Evolutionary conservation across 768 basidiomycete genomes (phyloP).

Genomic region (Termitomyces sp.): DNA sequence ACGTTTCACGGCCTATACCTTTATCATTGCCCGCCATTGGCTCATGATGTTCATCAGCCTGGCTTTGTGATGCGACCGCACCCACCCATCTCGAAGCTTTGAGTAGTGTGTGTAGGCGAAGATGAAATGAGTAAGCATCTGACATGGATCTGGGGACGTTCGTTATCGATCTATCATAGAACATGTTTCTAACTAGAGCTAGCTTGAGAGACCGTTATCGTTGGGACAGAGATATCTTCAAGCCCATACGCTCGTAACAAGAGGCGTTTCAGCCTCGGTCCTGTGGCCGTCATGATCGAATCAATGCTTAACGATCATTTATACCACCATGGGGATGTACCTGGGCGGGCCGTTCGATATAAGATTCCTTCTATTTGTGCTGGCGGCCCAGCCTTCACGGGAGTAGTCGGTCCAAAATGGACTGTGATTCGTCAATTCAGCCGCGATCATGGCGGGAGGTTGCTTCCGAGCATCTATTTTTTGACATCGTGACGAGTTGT

Average conservation of each 20-base stretch:
- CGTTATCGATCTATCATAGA: not conserved
- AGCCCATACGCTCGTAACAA: not conserved
- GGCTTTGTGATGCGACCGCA: no score
- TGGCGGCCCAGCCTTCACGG: not conserved
- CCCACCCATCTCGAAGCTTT: not conserved
- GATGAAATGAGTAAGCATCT: not conserved
- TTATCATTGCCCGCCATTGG: not conserved
- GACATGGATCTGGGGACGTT: not conserved
- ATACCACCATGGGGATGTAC: not conserved
- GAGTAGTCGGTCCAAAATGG: not conserved
- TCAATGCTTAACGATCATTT: no score
- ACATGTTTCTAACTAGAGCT: not conserved
- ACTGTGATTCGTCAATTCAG: no score
- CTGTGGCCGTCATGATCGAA: not conserved
- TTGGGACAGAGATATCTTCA: not conserved
- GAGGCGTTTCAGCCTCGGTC: not conserved
- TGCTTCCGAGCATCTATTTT: not conserved
- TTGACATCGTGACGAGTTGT: not conserved
- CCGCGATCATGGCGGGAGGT: not conserved
- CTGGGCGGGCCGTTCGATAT: not conserved
- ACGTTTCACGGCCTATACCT: not conserved
- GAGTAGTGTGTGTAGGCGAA: not conserved
- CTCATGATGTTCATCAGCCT: not conserved
- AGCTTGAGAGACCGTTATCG: not conserved
- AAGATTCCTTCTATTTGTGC: no score